These are phyloP conservation scores for Chrysanthemum seticuspe DNA, from an alignment of 129 eudicot genomes.

Conservation along the genomic window DNA sequence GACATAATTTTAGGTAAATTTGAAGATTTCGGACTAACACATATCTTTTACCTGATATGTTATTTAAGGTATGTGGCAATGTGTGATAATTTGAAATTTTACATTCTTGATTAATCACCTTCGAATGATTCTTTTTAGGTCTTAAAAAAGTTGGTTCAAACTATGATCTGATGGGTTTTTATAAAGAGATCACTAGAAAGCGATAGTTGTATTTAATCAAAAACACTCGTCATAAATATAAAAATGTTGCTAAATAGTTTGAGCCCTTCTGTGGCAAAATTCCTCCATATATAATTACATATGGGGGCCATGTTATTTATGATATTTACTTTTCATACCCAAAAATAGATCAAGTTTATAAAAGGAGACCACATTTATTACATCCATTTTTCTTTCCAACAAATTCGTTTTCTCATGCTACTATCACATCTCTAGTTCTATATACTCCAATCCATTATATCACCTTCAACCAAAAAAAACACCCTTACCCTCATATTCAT, in stretches of 20 bases:
- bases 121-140: no score
- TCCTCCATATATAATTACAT: slow-evolving; percentile 24
- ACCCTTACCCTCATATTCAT: slow-evolving; percentile 1
- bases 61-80: no score
- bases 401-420: slow-evolving; percentile 50
- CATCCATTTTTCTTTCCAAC: slow-evolving; percentile 45
- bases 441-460: slow-evolving; percentile 28
- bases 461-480: not conserved
- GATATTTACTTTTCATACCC: slow-evolving; percentile 37
- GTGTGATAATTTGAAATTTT: no score
- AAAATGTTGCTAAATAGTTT: slow-evolving; percentile 26
- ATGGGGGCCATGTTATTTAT: slow-evolving; percentile 58
- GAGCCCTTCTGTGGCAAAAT: slow-evolving; percentile 16
- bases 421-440: slow-evolving; percentile 28
- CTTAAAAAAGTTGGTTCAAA: no score
- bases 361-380: slow-evolving; percentile 39
- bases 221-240: no score
- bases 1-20: no score
- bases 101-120: no score
- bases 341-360: slow-evolving; percentile 34
- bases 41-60: no score
- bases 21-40: no score
- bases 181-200: no score
- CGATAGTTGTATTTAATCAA: no score
- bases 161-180: no score